These are phyloP conservation scores for Starmerella gropengiesseri DNA, from an alignment of 805 yeast genomes.

Conservation along the genomic window DNA sequence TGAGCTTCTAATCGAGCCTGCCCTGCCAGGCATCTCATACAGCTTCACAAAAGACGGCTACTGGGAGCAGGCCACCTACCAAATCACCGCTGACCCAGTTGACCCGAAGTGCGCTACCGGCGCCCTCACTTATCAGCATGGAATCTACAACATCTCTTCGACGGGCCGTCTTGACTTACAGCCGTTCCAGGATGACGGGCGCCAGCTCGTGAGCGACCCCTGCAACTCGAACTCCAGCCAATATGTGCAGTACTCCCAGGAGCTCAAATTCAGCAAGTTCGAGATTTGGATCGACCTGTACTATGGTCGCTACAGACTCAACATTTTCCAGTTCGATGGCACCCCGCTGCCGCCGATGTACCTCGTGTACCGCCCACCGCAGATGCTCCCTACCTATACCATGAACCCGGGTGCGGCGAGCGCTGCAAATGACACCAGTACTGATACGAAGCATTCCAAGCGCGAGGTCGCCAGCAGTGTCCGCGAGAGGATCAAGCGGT, in stretches of 20 bases:
- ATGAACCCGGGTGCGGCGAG: slow-evolving; percentile 51
- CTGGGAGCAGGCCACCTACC: slow-evolving; percentile 82
- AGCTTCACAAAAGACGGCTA: slow-evolving; percentile 88
- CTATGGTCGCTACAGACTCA: slow-evolving; percentile 71
- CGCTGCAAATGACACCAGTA: slow-evolving; percentile 31
- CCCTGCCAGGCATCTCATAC: slow-evolving; percentile 84
- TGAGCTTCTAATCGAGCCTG: slow-evolving; percentile 89
- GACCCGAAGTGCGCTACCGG: slow-evolving; percentile 79
- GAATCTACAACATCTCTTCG: slow-evolving; percentile 48
- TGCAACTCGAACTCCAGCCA: slow-evolving; percentile 41
- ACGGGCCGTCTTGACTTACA: slow-evolving; percentile 60
- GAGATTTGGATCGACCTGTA: slow-evolving; percentile 58
- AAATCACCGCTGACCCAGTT: slow-evolving; percentile 35
- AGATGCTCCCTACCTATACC: slow-evolving; percentile 89
- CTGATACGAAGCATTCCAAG: not conserved
- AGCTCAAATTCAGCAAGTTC: slow-evolving; percentile 47
- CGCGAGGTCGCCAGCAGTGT: slow-evolving; percentile 14
- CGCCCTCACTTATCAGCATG: slow-evolving; percentile 78
- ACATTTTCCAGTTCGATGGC: slow-evolving; percentile 63
- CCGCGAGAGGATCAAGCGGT: slow-evolving; percentile 45
- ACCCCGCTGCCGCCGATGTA: slow-evolving; percentile 75
- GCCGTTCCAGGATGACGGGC: slow-evolving; percentile 81
- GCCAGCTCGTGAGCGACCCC: slow-evolving; percentile 82
- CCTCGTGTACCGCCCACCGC: slow-evolving; percentile 84
- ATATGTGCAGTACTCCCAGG: slow-evolving; percentile 65